Conservation (phyloP, 371 early-diverging fungal genomes). For the Lichtheimia ornata region DNA sequence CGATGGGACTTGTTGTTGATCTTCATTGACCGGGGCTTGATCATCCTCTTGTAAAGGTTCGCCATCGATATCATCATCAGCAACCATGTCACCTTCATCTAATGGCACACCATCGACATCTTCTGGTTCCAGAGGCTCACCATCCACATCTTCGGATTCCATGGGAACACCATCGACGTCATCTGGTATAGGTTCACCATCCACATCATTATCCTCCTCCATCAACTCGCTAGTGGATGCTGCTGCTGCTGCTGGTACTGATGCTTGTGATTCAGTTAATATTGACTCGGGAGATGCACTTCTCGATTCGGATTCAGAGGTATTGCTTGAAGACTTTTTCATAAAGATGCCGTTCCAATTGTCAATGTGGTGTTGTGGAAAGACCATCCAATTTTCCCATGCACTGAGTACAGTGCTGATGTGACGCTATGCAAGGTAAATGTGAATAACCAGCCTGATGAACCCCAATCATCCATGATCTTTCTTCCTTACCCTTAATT, state of each 20-base stretch:
- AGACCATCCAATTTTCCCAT: conserved; percentile 92
- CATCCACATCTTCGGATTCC: conserved; percentile 31
- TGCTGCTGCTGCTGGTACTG: too few species aligned
- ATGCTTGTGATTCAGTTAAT: not conserved
- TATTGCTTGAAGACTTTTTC: conserved; percentile 9
- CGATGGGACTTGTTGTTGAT: not conserved
- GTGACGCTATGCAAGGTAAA: conserved; percentile 41
- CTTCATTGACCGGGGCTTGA: not conserved
- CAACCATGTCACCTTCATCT: conserved; percentile 2
- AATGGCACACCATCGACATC: conserved; percentile 23
- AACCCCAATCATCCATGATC: not conserved
- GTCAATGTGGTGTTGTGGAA: conserved; percentile 71
- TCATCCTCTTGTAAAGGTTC: conserved; percentile 2
- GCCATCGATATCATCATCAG: conserved; percentile 4
- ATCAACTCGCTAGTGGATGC: not conserved
- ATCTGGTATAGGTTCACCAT: conserved; percentile 39
- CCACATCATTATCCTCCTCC: conserved; percentile 27
- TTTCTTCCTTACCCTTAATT: conserved; percentile 59
- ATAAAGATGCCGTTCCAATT: conserved; percentile 48
- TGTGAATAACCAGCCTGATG: not conserved
- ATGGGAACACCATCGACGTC: conserved; percentile 35
- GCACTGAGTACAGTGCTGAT: conserved; percentile 67
- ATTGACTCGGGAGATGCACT: conserved; percentile 6
- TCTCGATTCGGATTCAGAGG: conserved; percentile 6
- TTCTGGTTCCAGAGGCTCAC: conserved; percentile 30